Evolutionary conservation across 2,329 filamentous ascomycete species (phyloP).

Genomic region (Trichoderma sp.): DNA sequence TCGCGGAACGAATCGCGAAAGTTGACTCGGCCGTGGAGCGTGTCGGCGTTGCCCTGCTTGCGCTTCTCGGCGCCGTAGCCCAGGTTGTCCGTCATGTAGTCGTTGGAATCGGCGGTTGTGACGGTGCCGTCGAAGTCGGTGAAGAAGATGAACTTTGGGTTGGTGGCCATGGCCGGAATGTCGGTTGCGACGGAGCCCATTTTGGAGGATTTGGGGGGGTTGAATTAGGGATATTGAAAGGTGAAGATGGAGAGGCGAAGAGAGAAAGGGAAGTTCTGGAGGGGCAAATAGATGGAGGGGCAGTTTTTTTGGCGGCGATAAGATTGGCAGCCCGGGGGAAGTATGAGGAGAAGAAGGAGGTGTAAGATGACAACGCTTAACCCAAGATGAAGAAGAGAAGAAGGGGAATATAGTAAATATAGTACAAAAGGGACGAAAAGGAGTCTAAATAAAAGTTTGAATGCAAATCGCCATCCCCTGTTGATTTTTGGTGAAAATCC

Average conservation of each 20-base stretch:
- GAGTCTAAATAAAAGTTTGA: not conserved
- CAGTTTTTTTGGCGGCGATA: not conserved
- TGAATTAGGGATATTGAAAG: not conserved
- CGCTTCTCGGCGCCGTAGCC: slow-evolving; percentile 76
- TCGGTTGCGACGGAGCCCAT: slow-evolving; percentile 44
- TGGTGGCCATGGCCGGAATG: slow-evolving; percentile 59
- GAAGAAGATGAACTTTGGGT: slow-evolving; percentile 95
- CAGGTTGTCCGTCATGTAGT: slow-evolving; percentile 82
- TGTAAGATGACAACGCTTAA: not conserved
- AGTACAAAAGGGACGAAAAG: not conserved
- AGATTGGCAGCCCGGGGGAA: not conserved
- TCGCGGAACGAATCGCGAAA: slow-evolving; percentile 86
- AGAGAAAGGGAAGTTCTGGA: not conserved
- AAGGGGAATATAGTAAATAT: not conserved
- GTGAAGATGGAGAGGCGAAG: not conserved
- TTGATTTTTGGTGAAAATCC: not conserved
- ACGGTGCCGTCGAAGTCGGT: slow-evolving; percentile 98
- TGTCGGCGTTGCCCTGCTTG: slow-evolving; percentile 69
- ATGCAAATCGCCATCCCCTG: not conserved
- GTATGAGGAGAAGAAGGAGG: not conserved
- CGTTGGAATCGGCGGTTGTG: slow-evolving; percentile 67
- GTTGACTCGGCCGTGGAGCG: slow-evolving; percentile 65
- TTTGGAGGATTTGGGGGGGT: slow-evolving; percentile 22
- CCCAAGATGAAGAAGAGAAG: not conserved
- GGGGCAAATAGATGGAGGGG: not conserved